phyloP scores from a whole-genome alignment of 2,329 filamentous ascomycete species.

The Colletotrichum phormii region DNA sequence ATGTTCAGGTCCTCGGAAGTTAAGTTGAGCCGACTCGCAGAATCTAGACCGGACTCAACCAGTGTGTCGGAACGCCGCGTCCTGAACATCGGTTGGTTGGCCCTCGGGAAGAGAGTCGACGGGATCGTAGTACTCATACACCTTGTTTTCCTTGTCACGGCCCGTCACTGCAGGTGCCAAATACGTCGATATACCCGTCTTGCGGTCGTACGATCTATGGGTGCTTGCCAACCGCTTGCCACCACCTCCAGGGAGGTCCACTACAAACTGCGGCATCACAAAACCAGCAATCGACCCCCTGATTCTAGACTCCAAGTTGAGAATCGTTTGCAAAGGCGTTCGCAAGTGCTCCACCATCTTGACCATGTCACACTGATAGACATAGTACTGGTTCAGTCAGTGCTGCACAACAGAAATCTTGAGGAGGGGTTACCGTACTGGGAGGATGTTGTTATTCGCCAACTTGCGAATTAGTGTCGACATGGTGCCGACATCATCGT shows the following conservation, averaged over 20 bases:
- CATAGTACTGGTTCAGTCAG: conserved; percentile 63
- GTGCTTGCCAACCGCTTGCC: conserved; percentile 70
- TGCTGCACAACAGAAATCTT: too few species aligned
- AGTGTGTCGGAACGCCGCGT: background rate
- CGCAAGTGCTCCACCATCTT: conserved; percentile 70
- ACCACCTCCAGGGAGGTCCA: conserved; percentile 72
- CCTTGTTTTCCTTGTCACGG: conserved; percentile 54
- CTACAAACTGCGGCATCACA: conserved; percentile 71
- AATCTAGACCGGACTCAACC: background rate
- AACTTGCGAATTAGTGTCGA: conserved; percentile 63
- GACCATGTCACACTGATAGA: conserved; percentile 75
- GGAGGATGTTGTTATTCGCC: conserved; percentile 67
- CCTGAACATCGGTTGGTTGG: background rate
- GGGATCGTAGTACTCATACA: conserved; percentile 71
- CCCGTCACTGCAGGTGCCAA: conserved; percentile 65
- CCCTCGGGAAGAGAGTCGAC: conserved; percentile 38
- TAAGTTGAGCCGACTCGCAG: background rate
- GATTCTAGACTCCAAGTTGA: conserved; percentile 67
- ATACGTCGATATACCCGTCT: conserved; percentile 66
- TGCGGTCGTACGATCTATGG: conserved; percentile 63
- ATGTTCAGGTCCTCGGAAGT: background rate
- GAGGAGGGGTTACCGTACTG: conserved; percentile 52
- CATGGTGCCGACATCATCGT: conserved; percentile 67
- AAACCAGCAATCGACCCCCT: conserved; percentile 72
- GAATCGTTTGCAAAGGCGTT: conserved; percentile 68